Conservation (phyloP, 169 alveolate species). For the Plasmodium chabaudi region DNA sequence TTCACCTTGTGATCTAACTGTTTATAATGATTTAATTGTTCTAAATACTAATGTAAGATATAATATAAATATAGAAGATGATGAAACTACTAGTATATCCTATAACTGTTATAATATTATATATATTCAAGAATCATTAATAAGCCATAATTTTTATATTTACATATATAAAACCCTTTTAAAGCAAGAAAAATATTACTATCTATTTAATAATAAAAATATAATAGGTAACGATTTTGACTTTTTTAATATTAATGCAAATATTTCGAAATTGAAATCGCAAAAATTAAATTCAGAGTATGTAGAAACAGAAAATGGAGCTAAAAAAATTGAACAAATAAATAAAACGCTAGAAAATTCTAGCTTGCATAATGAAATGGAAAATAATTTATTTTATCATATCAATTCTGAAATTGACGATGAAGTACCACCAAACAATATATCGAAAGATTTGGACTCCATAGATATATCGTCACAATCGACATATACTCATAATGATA, state of each 20-base stretch:
- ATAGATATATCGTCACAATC: constrained; percentile 41
- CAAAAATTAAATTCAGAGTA: background rate
- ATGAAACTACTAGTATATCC: constrained; percentile 2
- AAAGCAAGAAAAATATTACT: constrained; percentile 40
- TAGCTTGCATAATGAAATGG: background rate
- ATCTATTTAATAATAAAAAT: constrained; percentile 27
- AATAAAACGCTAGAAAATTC: background rate
- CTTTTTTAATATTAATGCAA: constrained; percentile 31
- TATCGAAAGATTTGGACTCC: background rate
- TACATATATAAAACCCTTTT: constrained; percentile 29
- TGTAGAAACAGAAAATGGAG: background rate
- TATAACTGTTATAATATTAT: constrained; percentile 51
- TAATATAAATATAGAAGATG: constrained; percentile 20
- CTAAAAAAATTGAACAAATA: background rate
- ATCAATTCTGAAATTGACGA: background rate
- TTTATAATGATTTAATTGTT: constrained; percentile 40
- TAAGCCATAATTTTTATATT: constrained; percentile 55
- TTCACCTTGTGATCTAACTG: constrained; percentile 57
- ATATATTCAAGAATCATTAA: constrained; percentile 31
- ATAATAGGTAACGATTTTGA: constrained; percentile 12
- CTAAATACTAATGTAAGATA: constrained; percentile 34
- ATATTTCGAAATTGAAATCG: constrained; percentile 12
- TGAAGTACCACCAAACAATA: background rate
- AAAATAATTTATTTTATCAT: background rate
- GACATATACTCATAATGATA: constrained; percentile 21